Evolutionary conservation across 176 grass and related monocot genomes (phyloP), one percentile per base, ranked within the genome.

Genomic region (Tillandsia leiboldiana): DNA sequence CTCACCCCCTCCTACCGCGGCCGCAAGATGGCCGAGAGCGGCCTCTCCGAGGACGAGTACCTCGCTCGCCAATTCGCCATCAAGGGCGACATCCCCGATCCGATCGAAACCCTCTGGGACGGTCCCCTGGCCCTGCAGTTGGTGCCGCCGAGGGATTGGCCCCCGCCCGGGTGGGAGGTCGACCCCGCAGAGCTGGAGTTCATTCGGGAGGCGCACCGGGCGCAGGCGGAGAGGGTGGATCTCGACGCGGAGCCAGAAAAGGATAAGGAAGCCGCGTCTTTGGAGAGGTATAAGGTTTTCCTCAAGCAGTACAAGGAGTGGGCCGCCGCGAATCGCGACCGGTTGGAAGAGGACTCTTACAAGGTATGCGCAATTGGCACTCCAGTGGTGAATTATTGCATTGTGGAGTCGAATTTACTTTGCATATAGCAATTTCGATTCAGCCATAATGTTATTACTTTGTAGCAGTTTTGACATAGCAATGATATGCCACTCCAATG

Each of bases 231-330:
- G 70, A 82, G 93, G 81, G 74, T 97, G 68, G 93, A 97, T 74
- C 63, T 87, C 77, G 83, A 70, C n/a, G 86, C 50, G 7, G 86
- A 72, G 6, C 75, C 80, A 56, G 72, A 68, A 22, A 87, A 70
- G 6, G 73, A 90, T 15, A 76, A 71, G 51, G 83, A 84, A 17
- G 81, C 76, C 69, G 63, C 92, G 79, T 66, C 57, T 50, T 66
- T 96, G 12, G 79, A 92, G 15, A 83, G 93, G 74, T 96, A 92
- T 63, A 83, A 90, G 67, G 75, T 92, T 70, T 96, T 96, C 72
- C 26, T 96, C 63, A 92, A 87, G 86, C 93, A 96, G 76, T 96
- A 96, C 73, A 90, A 82, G 77, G 89, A 96, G 66, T 96, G 93
- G 93, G 93, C 83, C 48, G 89, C 85, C 12, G 89, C 89, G 11